Base-by-base conservation (phyloP, 1,284 basidiomycete species). In the Cutaneotrichosporon cavernicola region DNA sequence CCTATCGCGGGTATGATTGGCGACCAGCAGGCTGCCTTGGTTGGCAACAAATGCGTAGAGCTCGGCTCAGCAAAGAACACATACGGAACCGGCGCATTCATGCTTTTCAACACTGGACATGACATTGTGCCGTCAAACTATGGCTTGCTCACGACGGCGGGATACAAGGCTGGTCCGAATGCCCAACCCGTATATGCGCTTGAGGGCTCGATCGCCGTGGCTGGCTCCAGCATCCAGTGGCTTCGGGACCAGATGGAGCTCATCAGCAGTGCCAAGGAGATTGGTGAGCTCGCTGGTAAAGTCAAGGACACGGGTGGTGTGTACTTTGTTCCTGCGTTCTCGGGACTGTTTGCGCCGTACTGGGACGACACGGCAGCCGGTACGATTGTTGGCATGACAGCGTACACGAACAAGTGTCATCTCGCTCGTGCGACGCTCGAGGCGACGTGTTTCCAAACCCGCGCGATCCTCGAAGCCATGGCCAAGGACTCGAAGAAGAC, bases 311-410 rank as follows among this genome's bases (percentile, higher is more conserved):
- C 92, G 0, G 94, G 91, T 52, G 96, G 95, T 14, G 86, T 97
- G 46, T 97, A 92, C 83, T 99, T 99, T 75, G 96, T 99, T 46
- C 96, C 96, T 1, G 95, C 92, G 8, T 97, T 97, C 83, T 90
- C 89, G 64, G 95, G 94, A 64, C 84, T 97, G 34, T 86, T 96
- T 52, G 92, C 92, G 16, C 92, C 92, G 40, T 75, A 80, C 68
- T 80, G 78, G 78, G 78, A 80, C 66, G 70, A 74, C 38, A 72
- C 75, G 58, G 77, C 77, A 18, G 72, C 72, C 40, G 76, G 76
- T 5, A 70, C 64, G 30, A 65, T 72, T 47, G 72, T 70, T 62
- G 71, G 90, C 50, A 81, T 99, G 62, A 92, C 94, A 0, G 88
- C 90, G 43, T 97, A 93, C 82, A 97, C 94, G 40, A 97, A 90